Evolutionary conservation across 257 asterid species (phyloP).

Genomic region (Cordia subcordata): DNA sequence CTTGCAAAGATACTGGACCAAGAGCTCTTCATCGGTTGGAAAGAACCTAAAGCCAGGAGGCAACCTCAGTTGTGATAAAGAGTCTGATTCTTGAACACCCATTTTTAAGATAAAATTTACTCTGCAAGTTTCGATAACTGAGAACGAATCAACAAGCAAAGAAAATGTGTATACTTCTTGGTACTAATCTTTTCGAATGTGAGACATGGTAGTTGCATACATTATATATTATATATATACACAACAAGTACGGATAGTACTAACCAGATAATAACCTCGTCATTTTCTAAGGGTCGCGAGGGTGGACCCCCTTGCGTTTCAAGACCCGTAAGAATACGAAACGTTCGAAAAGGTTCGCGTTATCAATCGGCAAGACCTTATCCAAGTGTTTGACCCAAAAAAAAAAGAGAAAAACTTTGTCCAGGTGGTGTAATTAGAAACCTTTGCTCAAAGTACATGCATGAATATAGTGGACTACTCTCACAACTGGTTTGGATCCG

Average conservation of each 20-base stretch:
- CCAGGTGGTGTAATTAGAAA: no score
- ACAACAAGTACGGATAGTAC: background rate
- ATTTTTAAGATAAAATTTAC: slow-evolving; percentile 18
- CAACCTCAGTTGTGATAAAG: slow-evolving; percentile 66
- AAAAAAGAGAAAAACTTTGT: no score
- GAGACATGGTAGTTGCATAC: background rate
- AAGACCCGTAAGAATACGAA: background rate
- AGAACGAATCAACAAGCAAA: background rate
- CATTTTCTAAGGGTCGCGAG: background rate
- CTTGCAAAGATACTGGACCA: slow-evolving; percentile 64
- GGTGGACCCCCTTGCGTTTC: background rate
- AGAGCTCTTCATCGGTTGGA: slow-evolving; percentile 85
- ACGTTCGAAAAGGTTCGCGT: background rate
- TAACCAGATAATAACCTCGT: background rate
- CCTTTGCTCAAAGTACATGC: background rate
- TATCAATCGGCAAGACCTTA: background rate
- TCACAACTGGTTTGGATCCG: no score
- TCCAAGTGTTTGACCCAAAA: background rate
- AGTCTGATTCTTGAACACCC: slow-evolving; percentile 62
- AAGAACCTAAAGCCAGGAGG: slow-evolving; percentile 90
- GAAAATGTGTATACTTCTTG: no score
- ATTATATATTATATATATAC: no score
- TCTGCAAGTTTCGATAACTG: background rate
- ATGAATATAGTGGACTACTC: no score
- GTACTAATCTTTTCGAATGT: no score